A percentile compares a stretch with the other conserved stretches of the same genome.
These are phyloP conservation scores for Periconia sp. DNA, from an alignment of 2,329 filamentous ascomycete genomes.

Conservation along the genomic window DNA sequence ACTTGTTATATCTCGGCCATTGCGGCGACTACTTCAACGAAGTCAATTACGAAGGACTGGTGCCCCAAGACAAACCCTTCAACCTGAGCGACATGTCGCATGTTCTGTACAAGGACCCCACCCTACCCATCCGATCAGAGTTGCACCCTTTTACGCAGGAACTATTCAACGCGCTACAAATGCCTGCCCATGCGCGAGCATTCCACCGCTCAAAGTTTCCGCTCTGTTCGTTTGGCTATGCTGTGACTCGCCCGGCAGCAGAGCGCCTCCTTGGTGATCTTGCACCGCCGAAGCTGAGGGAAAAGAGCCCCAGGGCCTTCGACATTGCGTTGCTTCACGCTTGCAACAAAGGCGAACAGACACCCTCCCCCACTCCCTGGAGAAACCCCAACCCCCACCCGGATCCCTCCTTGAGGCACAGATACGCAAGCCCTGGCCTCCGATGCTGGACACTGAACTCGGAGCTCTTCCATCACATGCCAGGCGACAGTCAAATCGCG, in stretches of 20 bases:
- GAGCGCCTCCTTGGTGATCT: constrained; percentile 47
- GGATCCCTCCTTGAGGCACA: constrained; percentile 26
- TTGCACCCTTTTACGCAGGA: constrained; percentile 49
- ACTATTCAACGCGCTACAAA: constrained; percentile 42
- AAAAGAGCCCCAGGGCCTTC: constrained; percentile 44
- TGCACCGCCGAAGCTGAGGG: constrained; percentile 37
- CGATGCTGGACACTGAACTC: constrained; percentile 53
- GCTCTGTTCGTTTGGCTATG: constrained; percentile 55
- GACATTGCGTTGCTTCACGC: constrained; percentile 52
- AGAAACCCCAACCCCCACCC: constrained; percentile 27
- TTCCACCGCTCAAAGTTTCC: constrained; percentile 51
- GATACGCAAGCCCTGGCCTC: constrained; percentile 42
- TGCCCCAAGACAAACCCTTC: constrained; percentile 28
- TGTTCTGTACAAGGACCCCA: constrained; percentile 44
- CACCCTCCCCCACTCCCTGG: constrained; percentile 33
- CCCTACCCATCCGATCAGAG: constrained; percentile 41
- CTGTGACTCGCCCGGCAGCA: constrained; percentile 48
- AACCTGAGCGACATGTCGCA: constrained; percentile 42
- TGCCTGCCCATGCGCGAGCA: constrained; percentile 45
- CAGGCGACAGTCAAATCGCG: constrained; percentile 47
- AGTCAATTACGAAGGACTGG: constrained; percentile 38
- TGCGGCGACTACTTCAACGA: constrained; percentile 51
- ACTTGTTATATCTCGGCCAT: constrained; percentile 53
- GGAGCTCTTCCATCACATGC: constrained; percentile 54
- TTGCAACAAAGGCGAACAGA: constrained; percentile 42